Evolutionary conservation across 495 filamentous ascomycete genomes (phyloP).

Genomic region (Apodospora peruviana): DNA sequence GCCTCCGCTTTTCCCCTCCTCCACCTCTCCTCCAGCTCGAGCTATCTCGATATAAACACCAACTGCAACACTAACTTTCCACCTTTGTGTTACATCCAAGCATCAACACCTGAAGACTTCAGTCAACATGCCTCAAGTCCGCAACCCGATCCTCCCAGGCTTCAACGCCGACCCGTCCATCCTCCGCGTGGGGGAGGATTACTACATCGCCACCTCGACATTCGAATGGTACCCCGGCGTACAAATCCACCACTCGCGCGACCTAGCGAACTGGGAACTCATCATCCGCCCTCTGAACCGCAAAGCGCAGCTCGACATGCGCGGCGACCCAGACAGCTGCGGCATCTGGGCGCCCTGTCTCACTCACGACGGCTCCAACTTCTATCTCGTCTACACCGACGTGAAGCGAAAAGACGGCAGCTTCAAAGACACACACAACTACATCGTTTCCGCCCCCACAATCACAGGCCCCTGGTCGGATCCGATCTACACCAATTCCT

Average conservation of each 20-base stretch:
- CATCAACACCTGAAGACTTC: too few relatives aligned
- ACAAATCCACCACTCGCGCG: slow-evolving; percentile 53
- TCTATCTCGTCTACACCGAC: slow-evolving; percentile 53
- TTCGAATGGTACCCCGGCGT: slow-evolving; percentile 60
- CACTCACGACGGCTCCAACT: slow-evolving; percentile 51
- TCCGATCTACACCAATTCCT: slow-evolving; percentile 47
- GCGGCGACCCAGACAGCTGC: slow-evolving; percentile 51
- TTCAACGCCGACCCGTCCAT: slow-evolving; percentile 61
- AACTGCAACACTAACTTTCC: neutral
- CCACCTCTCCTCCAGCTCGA: too few relatives aligned
- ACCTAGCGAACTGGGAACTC: slow-evolving; percentile 55
- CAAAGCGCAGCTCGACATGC: slow-evolving; percentile 57
- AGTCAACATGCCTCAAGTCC: slow-evolving; percentile 39
- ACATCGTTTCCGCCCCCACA: slow-evolving; percentile 40
- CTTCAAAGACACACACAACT: slow-evolving; percentile 53
- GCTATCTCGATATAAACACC: neutral
- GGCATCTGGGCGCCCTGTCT: slow-evolving; percentile 61
- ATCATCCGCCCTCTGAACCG: slow-evolving; percentile 55
- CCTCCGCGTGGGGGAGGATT: slow-evolving; percentile 50
- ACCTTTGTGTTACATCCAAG: too few relatives aligned
- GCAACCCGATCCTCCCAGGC: slow-evolving; percentile 58
- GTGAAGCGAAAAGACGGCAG: slow-evolving; percentile 52
- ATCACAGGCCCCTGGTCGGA: slow-evolving; percentile 54
- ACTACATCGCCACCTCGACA: slow-evolving; percentile 58
- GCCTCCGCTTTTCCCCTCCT: too few relatives aligned